phyloP scores from a whole-genome alignment of 371 early-diverging fungal species.

The Sporodiniella umbellata region DNA sequence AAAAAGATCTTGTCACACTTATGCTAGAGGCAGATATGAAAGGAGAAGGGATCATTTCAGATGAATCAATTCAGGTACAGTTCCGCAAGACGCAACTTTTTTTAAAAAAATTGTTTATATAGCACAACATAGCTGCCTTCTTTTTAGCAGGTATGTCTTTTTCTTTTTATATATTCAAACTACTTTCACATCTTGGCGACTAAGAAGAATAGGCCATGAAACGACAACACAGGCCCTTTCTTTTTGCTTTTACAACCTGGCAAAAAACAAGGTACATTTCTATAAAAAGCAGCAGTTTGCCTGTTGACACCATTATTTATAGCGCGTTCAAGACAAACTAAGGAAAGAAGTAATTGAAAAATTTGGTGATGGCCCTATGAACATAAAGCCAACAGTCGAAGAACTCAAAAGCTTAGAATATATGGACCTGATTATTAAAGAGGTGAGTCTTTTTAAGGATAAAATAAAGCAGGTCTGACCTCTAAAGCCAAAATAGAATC shows the following conservation, averaged over 20 bases:
- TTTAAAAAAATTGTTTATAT: background rate
- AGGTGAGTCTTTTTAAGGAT: slow-evolving; percentile 9
- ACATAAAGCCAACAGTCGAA: slow-evolving; percentile 38
- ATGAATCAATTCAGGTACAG: slow-evolving; percentile 13
- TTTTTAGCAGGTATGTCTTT: slow-evolving; percentile 2
- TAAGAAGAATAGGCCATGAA: slow-evolving; percentile 19
- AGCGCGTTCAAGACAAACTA: slow-evolving; percentile 38
- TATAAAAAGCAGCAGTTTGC: background rate
- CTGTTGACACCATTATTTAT: background rate
- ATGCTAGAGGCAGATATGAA: slow-evolving; percentile 13
- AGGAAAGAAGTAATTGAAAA: slow-evolving; percentile 41
- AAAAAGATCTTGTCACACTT: slow-evolving; percentile 49
- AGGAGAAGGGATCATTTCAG: slow-evolving; percentile 6
- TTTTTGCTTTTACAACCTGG: slow-evolving; percentile 22
- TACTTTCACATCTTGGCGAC: slow-evolving; percentile 34
- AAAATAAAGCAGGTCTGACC: background rate
- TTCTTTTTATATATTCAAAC: slow-evolving; percentile 1
- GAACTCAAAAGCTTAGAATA: slow-evolving; percentile 42
- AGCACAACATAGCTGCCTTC: background rate
- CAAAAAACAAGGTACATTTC: slow-evolving; percentile 13
- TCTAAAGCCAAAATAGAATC: slow-evolving; percentile 6
- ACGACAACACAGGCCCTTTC: slow-evolving; percentile 27
- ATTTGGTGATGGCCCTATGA: slow-evolving; percentile 39
- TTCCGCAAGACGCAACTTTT: background rate
- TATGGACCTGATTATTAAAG: slow-evolving; percentile 37